Evolutionary conservation across 345 rosid genomes (phyloP).

Genomic region (Citropsis articulata): DNA sequence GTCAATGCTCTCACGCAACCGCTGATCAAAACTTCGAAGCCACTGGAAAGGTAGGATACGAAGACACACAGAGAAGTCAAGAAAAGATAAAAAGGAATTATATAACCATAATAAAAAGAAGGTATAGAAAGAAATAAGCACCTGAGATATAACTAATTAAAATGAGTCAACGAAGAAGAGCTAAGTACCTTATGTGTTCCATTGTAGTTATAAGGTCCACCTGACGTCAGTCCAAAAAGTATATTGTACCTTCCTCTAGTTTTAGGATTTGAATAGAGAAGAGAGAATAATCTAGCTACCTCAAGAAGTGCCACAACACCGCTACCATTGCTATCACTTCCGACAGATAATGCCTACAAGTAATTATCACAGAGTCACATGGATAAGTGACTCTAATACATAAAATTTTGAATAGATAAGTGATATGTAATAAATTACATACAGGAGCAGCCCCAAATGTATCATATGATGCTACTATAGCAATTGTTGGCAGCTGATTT

Average conservation of each 20-base stretch:
- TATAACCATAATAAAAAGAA: not conserved
- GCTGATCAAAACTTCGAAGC: conserved; percentile 96
- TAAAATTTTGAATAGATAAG: not conserved
- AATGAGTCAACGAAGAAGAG: conserved; percentile 11
- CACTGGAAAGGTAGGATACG: conserved; percentile 53
- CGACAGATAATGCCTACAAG: conserved; percentile 85
- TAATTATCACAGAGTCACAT: not conserved
- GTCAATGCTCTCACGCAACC: conserved; percentile 91
- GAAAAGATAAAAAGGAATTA: conserved; percentile 3
- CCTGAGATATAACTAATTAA: not conserved
- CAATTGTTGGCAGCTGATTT: conserved; percentile 90
- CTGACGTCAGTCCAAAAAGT: conserved; percentile 92
- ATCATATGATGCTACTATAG: conserved; percentile 94
- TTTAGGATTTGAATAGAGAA: conserved; percentile 88
- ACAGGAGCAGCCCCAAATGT: conserved; percentile 98
- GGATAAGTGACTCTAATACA: not conserved
- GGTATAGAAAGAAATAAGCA: not conserved
- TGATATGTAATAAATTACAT: conserved; percentile 30
- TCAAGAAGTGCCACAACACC: conserved; percentile 95
- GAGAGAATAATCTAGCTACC: conserved; percentile 89
- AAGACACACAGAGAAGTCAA: not conserved
- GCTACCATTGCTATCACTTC: conserved; percentile 97
- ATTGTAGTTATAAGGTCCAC: conserved; percentile 96
- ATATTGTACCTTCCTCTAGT: conserved; percentile 93
- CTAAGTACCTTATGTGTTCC: conserved; percentile 87